Evolutionary conservation across 495 filamentous ascomycete species (phyloP).

Genomic region (Penicillium salamii): DNA sequence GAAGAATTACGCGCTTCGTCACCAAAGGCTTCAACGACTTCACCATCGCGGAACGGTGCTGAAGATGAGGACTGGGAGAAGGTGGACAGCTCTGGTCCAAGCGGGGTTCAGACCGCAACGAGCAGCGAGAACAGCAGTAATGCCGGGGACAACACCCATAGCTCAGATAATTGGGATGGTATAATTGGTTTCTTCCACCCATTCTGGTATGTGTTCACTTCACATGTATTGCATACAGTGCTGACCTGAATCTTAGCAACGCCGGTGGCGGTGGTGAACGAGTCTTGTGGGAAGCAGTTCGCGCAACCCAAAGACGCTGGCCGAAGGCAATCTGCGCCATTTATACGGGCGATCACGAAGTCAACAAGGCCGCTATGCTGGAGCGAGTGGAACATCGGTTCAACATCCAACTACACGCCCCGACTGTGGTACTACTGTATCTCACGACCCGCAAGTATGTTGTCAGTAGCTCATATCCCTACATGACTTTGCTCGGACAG

Average conservation of each 20-base stretch:
- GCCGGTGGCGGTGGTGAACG: constrained; percentile 94
- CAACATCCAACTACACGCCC: constrained; percentile 84
- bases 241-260: constrained; percentile 55
- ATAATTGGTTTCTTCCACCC: constrained; percentile 96
- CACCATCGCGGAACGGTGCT: constrained; percentile 18
- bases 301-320: constrained; percentile 85
- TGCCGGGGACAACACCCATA: not conserved
- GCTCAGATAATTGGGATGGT: constrained; percentile 64
- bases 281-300: constrained; percentile 94
- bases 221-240: not conserved
- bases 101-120: constrained; percentile 50
- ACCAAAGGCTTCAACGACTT: constrained; percentile 24
- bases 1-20: constrained; percentile 45
- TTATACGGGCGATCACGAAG: constrained; percentile 92
- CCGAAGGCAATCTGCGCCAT: constrained; percentile 84
- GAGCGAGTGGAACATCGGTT: constrained; percentile 81
- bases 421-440: constrained; percentile 84
- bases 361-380: constrained; percentile 74
- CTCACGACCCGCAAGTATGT: constrained; percentile 84
- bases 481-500: constrained; percentile 92
- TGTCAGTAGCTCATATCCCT: constrained; percentile 78
- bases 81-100: constrained; percentile 55
- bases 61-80: constrained; percentile 77
- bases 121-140: constrained; percentile 31
- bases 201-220: constrained; percentile 63